Conservation (phyloP, 345 rosid genomes). For the Euphorbia tirucalli region DNA sequence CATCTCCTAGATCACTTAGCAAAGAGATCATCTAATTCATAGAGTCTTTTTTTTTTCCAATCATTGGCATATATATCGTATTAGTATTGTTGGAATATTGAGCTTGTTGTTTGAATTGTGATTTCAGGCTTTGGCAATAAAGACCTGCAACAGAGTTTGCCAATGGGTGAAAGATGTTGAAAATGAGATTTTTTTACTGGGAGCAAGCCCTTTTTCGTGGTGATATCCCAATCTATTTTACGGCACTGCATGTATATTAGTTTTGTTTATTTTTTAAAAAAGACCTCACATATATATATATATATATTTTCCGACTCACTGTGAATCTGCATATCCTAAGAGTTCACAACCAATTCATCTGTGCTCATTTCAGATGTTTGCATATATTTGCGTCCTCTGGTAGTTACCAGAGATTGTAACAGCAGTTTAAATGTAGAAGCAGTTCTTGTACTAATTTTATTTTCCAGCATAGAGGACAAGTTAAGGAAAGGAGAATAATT, state of each 20-base stretch:
- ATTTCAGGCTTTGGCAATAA: conserved; percentile 79
- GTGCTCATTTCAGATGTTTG: background rate
- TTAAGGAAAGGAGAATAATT: background rate
- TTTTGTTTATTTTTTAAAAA: conserved; percentile 23
- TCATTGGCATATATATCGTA: background rate
- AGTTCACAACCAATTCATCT: conserved; percentile 4
- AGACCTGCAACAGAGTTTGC: conserved; percentile 83
- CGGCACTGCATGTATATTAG: conserved; percentile 32
- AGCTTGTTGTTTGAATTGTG: conserved; percentile 3
- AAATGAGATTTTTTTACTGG: conserved; percentile 90
- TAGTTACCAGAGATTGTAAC: background rate
- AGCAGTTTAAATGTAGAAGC: background rate
- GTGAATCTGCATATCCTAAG: background rate
- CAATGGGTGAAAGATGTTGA: conserved; percentile 96
- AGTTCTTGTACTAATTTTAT: background rate
- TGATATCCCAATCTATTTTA: conserved; percentile 35
- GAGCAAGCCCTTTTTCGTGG: conserved; percentile 99
- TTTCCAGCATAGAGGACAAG: background rate
- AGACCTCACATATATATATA: conserved; percentile 5
- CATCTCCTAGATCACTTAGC: no score
- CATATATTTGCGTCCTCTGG: conserved; percentile 3
- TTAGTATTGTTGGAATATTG: background rate
- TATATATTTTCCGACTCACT: background rate
- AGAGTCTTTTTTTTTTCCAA: background rate
- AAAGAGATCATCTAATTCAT: background rate